Percentiles rank a stretch among this genome's conserved stretches.
These are phyloP conservation scores for Yamadazyma ubonensis DNA, from an alignment of 805 yeast species.

Conservation along the genomic window DNA sequence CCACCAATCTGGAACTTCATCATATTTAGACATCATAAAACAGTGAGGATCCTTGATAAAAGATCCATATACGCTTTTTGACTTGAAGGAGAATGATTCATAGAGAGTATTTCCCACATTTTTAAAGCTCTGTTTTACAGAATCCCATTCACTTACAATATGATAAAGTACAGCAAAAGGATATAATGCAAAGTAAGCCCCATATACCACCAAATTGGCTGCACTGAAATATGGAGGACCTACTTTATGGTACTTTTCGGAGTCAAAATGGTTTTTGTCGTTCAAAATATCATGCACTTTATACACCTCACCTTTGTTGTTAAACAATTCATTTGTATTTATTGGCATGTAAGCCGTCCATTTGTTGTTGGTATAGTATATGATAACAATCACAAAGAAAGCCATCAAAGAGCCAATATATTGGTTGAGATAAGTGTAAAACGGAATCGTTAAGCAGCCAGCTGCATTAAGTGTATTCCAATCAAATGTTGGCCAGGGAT, in stretches of 20 bases:
- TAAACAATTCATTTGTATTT: constrained; percentile 50
- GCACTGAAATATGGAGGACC: constrained; percentile 70
- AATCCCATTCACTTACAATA: constrained; percentile 44
- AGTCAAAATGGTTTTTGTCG: constrained; percentile 44
- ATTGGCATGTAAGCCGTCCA: constrained; percentile 54
- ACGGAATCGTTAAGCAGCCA: constrained; percentile 42
- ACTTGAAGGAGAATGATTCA: constrained; percentile 23
- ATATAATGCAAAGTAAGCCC: constrained; percentile 54
- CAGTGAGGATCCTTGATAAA: constrained; percentile 52
- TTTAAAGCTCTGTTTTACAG: constrained; percentile 38
- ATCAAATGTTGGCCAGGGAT: constrained; percentile 44
- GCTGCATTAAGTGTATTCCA: constrained; percentile 41
- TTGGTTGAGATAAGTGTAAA: constrained; percentile 41
- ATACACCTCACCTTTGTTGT: constrained; percentile 50
- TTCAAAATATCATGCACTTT: constrained; percentile 48
- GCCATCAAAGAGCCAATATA: constrained; percentile 37
- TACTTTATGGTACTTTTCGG: constrained; percentile 46
- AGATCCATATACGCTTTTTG: constrained; percentile 22
- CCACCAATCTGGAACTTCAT: constrained; percentile 79
- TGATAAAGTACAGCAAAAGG: constrained; percentile 56
- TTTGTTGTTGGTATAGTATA: constrained; percentile 47
- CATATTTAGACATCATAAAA: constrained; percentile 55
- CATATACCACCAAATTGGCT: constrained; percentile 57
- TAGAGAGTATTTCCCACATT: constrained; percentile 26
- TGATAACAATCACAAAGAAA: constrained; percentile 29